Evolutionary conservation across 2,329 filamentous ascomycete genomes (phyloP).

Genomic region (Fonsecaea multimorphosa): DNA sequence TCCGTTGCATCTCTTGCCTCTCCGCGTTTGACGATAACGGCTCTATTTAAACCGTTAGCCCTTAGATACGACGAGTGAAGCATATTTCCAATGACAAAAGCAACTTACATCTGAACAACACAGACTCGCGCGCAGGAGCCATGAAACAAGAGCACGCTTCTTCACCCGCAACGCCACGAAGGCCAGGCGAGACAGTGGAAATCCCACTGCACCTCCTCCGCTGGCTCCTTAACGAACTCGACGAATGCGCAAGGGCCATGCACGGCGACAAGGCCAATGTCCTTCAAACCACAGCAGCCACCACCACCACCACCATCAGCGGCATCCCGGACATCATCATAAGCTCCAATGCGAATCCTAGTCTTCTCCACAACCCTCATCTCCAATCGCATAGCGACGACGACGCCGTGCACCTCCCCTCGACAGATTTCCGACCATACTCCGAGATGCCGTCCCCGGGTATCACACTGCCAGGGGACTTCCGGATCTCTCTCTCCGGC

Average conservation of each 20-base stretch:
- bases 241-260: background rate
- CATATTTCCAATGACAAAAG: background rate
- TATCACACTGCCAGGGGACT: background rate
- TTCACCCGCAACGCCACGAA: background rate
- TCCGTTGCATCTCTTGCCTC: background rate
- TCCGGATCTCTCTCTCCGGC: background rate
- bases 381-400: background rate
- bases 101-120: background rate
- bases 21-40: background rate
- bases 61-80: background rate
- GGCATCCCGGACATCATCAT: too few species aligned
- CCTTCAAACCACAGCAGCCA: background rate
- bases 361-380: background rate
- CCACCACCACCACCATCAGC: background rate
- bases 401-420: background rate
- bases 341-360: background rate
- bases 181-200: background rate
- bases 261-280: background rate
- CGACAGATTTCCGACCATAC: background rate
- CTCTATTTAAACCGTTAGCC: background rate
- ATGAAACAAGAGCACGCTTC: background rate
- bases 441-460: background rate
- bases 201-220: background rate
- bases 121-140: background rate
- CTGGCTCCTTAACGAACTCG: background rate